Evolutionary conservation across 2,329 filamentous ascomycete genomes (phyloP), one percentile per base, ranked within the genome.

Genomic region (Trichoderma citrinoviride): DNA sequence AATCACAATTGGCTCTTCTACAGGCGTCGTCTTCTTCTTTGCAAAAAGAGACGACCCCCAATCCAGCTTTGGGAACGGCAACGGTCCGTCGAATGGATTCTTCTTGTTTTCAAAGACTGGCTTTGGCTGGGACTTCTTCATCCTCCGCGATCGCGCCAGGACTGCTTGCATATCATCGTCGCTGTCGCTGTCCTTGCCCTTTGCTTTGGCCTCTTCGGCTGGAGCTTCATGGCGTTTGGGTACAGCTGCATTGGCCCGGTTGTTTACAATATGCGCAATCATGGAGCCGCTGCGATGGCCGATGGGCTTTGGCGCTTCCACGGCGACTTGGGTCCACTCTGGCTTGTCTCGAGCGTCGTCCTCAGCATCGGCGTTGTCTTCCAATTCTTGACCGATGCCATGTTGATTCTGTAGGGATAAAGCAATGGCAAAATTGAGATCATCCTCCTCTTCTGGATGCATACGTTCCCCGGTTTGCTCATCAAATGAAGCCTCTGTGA

Each of bases 61-160:
- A 50, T 90, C 87, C 1, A 97, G 82, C 72, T 92, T 94, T 70
- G 97, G 93, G 72, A 99, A 99, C 0, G 95, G 95, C 5, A 99
- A 77, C 0, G 93, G 92, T 0, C 94, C 94, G 68, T 86, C 86
- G 72, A 96, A 87, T 0, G 86, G 82, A 70, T 87, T 86, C 68
- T 85, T 86, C 41, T 83, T 80, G 56, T 85, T 87, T 10, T 82
- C 75, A n/a, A 77, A 72, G 3, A 79, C 71, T 2, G 75, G 75
- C 47, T 76, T 78, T 19, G 75, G 74, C 47, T 75, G 73, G 3
- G 74, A 68, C 46, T 82, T 82, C 72, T 87, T 85, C 65, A 82
- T 71, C 69, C 84, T 85, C 65, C 89, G 87, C 21, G 91, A 90
- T 67, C 88, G 89, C 10, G 88, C 87, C 56, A 97, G 77, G 0